Evolutionary conservation across 441 rosid species (phyloP).

Genomic region (Adansonia rubrostipa): DNA sequence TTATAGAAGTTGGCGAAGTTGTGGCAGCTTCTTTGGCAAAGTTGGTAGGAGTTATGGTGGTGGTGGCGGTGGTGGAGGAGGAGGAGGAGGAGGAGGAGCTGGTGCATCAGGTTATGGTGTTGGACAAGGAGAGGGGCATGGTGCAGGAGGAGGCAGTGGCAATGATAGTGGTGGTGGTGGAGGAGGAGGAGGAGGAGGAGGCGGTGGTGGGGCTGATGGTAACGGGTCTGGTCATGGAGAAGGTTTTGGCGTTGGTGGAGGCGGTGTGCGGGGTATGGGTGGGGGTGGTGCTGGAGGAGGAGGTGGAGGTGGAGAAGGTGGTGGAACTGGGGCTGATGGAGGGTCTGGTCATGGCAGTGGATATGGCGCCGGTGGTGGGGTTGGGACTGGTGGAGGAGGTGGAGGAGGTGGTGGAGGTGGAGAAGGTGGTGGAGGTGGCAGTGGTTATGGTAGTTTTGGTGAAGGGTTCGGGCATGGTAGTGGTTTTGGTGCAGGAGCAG

Average conservation of each 20-base stretch:
- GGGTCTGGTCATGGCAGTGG: slow-evolving; percentile 37
- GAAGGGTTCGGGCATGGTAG: slow-evolving; percentile 45
- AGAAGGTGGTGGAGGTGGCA: slow-evolving; percentile 33
- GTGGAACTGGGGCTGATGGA: slow-evolving; percentile 18
- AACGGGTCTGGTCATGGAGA: slow-evolving; percentile 38
- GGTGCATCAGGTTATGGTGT: slow-evolving; percentile 33
- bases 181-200: slow-evolving; percentile 41
- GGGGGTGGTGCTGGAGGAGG: slow-evolving; percentile 32
- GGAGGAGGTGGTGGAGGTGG: slow-evolving; percentile 28
- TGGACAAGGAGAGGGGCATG: slow-evolving; percentile 38
- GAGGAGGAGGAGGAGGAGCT: slow-evolving; percentile 30
- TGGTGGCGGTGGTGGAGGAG: slow-evolving; percentile 24
- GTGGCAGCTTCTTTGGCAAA: slow-evolving; percentile 49
- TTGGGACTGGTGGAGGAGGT: slow-evolving; percentile 31
- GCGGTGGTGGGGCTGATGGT: slow-evolving; percentile 31
- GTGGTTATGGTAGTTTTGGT: slow-evolving; percentile 29
- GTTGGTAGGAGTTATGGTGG: slow-evolving; percentile 20
- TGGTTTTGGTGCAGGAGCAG: slow-evolving; percentile 33
- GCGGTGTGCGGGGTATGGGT: slow-evolving; percentile 27
- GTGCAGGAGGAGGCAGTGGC: slow-evolving; percentile 35
- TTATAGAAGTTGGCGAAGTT: slow-evolving; percentile 49
- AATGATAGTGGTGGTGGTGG: slow-evolving; percentile 30
- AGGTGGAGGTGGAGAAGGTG: slow-evolving; percentile 32
- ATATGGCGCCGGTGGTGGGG: slow-evolving; percentile 27
- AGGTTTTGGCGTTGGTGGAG: slow-evolving; percentile 30